These are phyloP conservation scores for Scenedesmus sp. DNA, from an alignment of 163 green algal species.

Conservation along the genomic window DNA sequence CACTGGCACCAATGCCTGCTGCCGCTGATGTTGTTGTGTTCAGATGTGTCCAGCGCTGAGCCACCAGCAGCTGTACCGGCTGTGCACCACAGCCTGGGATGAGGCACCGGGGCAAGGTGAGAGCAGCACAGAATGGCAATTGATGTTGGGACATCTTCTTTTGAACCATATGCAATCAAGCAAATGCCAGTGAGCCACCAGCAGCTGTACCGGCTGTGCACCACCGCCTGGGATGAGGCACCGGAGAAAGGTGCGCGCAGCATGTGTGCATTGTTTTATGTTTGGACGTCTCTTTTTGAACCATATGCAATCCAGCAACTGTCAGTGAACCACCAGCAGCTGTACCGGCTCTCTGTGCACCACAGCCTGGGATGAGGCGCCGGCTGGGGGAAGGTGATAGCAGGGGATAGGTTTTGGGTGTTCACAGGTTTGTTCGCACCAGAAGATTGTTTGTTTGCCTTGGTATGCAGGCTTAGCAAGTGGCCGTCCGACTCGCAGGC, in stretches of 20 bases:
- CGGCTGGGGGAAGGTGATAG: not conserved
- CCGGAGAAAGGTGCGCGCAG: not conserved
- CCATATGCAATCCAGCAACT: not conserved
- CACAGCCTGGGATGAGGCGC: constrained; percentile 61
- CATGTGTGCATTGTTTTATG: not conserved
- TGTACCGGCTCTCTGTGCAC: constrained; percentile 64
- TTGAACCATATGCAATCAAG: not conserved
- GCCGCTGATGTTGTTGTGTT: too few relatives aligned
- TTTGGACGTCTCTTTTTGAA: not conserved
- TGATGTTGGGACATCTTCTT: not conserved
- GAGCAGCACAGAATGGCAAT: not conserved
- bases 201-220: constrained; percentile 47
- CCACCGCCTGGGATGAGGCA: constrained; percentile 64
- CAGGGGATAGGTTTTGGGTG: not conserved
- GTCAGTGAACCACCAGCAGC: constrained; percentile 59
- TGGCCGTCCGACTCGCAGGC: not conserved
- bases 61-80: constrained; percentile 67
- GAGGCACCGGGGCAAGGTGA: constrained; percentile 34
- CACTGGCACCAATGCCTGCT: too few relatives aligned
- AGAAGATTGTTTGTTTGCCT: not conserved
- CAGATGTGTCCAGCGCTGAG: constrained; percentile 57
- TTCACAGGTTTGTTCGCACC: not conserved
- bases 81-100: constrained; percentile 66
- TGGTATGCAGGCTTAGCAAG: not conserved
- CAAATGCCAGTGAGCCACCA: not conserved